These are phyloP conservation scores for Penicillium olsonii DNA, from an alignment of 2,329 filamentous ascomycete species.

Conservation along the genomic window DNA sequence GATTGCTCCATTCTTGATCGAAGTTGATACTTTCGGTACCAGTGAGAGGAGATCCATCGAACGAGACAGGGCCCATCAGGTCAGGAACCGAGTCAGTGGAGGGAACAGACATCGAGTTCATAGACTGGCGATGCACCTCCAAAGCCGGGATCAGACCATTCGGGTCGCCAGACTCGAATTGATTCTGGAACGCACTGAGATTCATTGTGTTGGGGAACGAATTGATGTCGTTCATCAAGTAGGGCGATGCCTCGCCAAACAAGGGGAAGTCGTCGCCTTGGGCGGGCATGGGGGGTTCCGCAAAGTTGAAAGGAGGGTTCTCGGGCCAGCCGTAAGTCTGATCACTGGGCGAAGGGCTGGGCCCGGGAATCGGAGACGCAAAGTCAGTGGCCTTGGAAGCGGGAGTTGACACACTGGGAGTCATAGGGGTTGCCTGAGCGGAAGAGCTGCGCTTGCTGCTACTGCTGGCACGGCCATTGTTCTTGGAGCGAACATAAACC, in stretches of 20 bases:
- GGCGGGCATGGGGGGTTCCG: constrained; percentile 25
- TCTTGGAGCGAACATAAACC: constrained; percentile 90
- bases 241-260: constrained; percentile 24
- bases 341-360: constrained; percentile 29
- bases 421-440: constrained; percentile 56
- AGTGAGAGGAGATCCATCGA: constrained; percentile 25
- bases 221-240: constrained; percentile 24
- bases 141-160: constrained; percentile 28
- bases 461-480: constrained; percentile 73
- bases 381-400: constrained; percentile 57
- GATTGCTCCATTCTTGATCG: constrained; percentile 27
- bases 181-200: constrained; percentile 30
- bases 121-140: constrained; percentile 28
- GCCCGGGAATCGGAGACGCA: constrained; percentile 49
- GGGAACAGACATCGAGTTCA: constrained; percentile 25
- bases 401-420: constrained; percentile 65
- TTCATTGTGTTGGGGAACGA: constrained; percentile 24
- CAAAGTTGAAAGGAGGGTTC: constrained; percentile 28
- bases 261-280: constrained; percentile 28
- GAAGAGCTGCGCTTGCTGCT: constrained; percentile 43
- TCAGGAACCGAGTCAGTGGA: constrained; percentile 24
- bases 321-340: constrained; percentile 15
- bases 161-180: constrained; percentile 30
- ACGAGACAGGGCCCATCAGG: constrained; percentile 21
- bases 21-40: constrained; percentile 24